Evolutionary conservation across 257 asterid species (phyloP).

Genomic region (Buddleja alternifolia): DNA sequence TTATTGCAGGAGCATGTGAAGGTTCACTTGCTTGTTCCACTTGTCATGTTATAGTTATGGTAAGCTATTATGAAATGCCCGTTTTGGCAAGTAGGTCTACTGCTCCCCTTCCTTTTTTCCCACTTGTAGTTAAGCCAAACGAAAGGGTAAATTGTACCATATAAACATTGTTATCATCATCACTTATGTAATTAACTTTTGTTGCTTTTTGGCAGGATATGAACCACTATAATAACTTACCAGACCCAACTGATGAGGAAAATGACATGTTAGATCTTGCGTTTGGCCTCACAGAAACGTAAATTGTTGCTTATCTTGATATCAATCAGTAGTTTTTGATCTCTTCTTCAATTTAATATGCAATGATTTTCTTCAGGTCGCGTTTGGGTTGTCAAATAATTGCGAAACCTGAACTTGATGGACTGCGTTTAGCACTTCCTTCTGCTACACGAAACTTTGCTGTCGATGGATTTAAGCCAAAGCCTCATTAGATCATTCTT

Average conservation of each 20-base stretch:
- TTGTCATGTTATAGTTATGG: slow-evolving; percentile 94
- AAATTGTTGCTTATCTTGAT: slow-evolving; percentile 23
- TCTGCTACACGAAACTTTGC: slow-evolving; percentile 92
- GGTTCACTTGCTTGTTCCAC: slow-evolving; percentile 98
- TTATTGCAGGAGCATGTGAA: slow-evolving; percentile 89
- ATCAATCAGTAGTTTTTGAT: slow-evolving; percentile 3
- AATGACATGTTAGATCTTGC: slow-evolving; percentile 98
- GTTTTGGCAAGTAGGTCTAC: too few species aligned
- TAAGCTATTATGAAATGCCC: slow-evolving; percentile 30
- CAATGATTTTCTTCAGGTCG: slow-evolving; percentile 56
- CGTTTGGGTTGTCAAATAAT: slow-evolving; percentile 93
- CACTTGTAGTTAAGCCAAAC: too few species aligned
- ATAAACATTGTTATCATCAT: too few species aligned
- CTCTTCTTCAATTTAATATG: background rate
- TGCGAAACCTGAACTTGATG: slow-evolving; percentile 84
- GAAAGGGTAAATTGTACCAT: too few species aligned
- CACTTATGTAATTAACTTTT: too few species aligned
- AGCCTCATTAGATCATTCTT: slow-evolving; percentile 67
- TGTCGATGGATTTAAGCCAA: slow-evolving; percentile 89
- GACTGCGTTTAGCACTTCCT: slow-evolving; percentile 88
- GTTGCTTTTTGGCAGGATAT: slow-evolving; percentile 48
- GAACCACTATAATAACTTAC: slow-evolving; percentile 77
- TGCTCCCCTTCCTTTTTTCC: too few species aligned
- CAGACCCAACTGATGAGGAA: slow-evolving; percentile 92
- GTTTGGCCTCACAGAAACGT: slow-evolving; percentile 91